Evolutionary conservation across 2,329 filamentous ascomycete species (phyloP), one percentile per base, ranked within the genome.

Genomic region (Pyrenophora tritici-repentis): DNA sequence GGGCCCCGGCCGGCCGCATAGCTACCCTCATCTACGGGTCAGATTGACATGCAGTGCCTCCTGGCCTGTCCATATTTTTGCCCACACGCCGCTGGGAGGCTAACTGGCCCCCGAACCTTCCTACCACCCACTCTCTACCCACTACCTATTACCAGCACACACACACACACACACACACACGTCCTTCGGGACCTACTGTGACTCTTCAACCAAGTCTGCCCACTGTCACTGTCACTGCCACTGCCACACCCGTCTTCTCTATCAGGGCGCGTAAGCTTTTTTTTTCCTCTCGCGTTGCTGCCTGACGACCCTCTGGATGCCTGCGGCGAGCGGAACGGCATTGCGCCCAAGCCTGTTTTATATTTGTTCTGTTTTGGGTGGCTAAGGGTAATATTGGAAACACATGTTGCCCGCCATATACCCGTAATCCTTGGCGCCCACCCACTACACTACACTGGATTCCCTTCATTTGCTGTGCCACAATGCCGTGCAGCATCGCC

Each of bases 21-120:
- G 26, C 26, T 29, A 59, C 59, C 68, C 68, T 62, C 57, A 48
- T 62, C 58, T 53, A 63, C 59, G 66, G 65, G 63, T 63, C 65
- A 53, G 47, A 58, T 50, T 55, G 60, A 56, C 62, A 60, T 60
- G 50, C 48, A 45, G 42, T 61, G 57, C 57, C 61, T 63, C 56
- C 54, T 47, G 45, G 42, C 47, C 39, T 48, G 47, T 40, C 47
- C 37, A 48, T 53, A 51, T 57, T 29, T 10, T 29, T 29, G 3
- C 58, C 50, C 55, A 46, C 51, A 50, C 53, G 54, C 53, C 57
- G 53, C 58, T 56, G 47, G 50, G 50, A 55, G 42, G 45, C 48
- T 47, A 50, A 51, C 26, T 29, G 26, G 26, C 8, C 50, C 45
- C 56, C 55, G 57, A 50, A 45, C 46, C 50, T 52, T 51, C 38